Base-by-base conservation (phyloP, 352 stramenopile genomes). In the Phytophthora kernoviae region DNA sequence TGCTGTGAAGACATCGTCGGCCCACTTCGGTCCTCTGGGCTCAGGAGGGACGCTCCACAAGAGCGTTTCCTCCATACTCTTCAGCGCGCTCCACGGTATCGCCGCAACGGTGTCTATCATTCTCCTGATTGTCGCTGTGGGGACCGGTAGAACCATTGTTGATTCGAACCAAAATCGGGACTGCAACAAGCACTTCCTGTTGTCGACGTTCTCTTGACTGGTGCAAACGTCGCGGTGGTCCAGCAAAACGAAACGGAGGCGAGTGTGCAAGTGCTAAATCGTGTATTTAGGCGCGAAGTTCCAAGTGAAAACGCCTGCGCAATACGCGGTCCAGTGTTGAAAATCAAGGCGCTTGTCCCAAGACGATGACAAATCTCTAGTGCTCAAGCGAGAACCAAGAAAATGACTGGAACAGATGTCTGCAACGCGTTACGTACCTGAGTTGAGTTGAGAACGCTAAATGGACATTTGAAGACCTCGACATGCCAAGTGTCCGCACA, bases 401-500 rank as follows among this genome's bases (percentile, higher is more conserved):
- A 68, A 68, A 68, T 52, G 60, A 58, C 32, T 64, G 47, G 54
- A 62, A 55, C 60, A 68, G 60, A 55, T 64, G 60, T 30, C 33
- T 17, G 22, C 22, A 22, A 36, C 62, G 60, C 32, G 37, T 26
- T 37, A 63, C 17, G 36, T 6, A 15, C n/a, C 39, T 45, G 5
- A 24, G 26, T 43, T 10, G 32, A 49, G 39, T 20, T 10, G 32
- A 43, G 39, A 22, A 34, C 32, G 21, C 42, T 22, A 60, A 60
- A 14, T 54, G 43, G 43, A 4, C 1, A 20, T 5, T 11, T 21
- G 39, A 57, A 30, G 39, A 45, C 43, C 43, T 20, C 45, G 45
- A 56, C 26, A 45, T 62, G 46, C 9, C 22, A 32, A 41, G 14
- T 9, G 10, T 6, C 11, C 30, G 30, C 30, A 11, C 6, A 39